A percentile compares a stretch with the other conserved stretches of the same genome.
Conservation (phyloP, 805 yeast genomes). For the Debaryomyces tyrocola region DNA sequence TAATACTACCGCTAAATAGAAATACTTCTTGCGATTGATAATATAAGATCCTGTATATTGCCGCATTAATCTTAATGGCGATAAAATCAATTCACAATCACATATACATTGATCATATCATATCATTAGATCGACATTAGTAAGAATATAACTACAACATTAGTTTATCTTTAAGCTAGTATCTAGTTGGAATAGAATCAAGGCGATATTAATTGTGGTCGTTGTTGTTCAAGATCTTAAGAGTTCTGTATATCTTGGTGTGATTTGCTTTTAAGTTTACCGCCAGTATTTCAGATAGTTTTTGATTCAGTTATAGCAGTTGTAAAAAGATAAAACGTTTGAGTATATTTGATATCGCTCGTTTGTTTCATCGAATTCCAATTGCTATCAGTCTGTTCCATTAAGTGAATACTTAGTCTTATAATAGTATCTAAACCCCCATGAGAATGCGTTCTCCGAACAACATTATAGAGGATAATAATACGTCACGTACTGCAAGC, state of each 20-base stretch:
- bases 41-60: no score
- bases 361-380: no score
- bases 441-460: constrained; percentile 4
- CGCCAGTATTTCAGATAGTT: not conserved
- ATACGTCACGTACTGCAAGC: not conserved
- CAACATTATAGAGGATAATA: constrained; percentile 4
- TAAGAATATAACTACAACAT: no score
- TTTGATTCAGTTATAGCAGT: not conserved
- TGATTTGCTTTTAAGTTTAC: not conserved
- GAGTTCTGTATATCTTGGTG: not conserved
- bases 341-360: no score
- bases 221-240: not conserved
- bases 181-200: not conserved
- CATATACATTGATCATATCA: not conserved
- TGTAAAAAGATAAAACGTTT: not conserved
- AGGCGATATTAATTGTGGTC: not conserved
- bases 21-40: no score
- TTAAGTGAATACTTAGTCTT: no score
- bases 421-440: no score
- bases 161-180: not conserved
- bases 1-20: no score
- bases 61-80: not conserved
- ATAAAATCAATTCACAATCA: not conserved
- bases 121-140: no score
- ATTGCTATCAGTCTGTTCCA: no score